Base-by-base conservation (phyloP, 352 stramenopile genomes). In the Phytophthora uliginosa region DNA sequence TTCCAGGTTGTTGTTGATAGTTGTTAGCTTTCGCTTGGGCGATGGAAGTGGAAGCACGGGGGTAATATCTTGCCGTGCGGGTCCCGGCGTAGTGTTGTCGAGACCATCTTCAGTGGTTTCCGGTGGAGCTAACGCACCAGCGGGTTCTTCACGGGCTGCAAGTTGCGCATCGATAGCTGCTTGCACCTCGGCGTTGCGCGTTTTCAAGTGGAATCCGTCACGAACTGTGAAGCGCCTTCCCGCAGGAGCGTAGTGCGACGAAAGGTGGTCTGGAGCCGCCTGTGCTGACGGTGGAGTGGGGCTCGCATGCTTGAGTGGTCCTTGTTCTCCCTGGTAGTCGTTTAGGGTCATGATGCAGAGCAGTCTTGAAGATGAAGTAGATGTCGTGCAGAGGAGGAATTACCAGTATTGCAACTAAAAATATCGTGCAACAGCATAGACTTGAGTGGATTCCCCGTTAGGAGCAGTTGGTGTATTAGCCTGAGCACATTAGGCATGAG, bases 141-240 rank as follows among this genome's bases (percentile, higher is more conserved):
- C 10, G 18, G 69, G 36, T 58, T 70, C 31, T 42, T 38, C 55
- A 0, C 53, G 47, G 20, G 20, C 26, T 5, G 61, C 55, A 18
- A 90, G 54, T 18, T 78, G 71, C 26, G 82, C 66, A 54, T 90
- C 82, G 22, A 93, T 79, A 42, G 66, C 74, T 17, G 68, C 75
- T 3, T 77, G 64, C 28, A 68, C 66, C 53, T 91, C 85, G 45
- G 87, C 77, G 45, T 91, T 92, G 50, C 73, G 78, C 4, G 73
- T 78, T 54, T 86, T 90, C 9, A 94, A 57, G 69, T 94, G 86
- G 66, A 94, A 94, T 17, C 86, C 86, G 55, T 94, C 86, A 15
- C 86, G 86, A 13, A 92, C 77, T 0, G 83, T 83, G 57, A 92
- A 92, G 26, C 75, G 77, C 53, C 88, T 90, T n/a, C 64, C 71